These are phyloP conservation scores for Prunus campanulata DNA, from an alignment of 306 rosid species.

Conservation along the genomic window DNA sequence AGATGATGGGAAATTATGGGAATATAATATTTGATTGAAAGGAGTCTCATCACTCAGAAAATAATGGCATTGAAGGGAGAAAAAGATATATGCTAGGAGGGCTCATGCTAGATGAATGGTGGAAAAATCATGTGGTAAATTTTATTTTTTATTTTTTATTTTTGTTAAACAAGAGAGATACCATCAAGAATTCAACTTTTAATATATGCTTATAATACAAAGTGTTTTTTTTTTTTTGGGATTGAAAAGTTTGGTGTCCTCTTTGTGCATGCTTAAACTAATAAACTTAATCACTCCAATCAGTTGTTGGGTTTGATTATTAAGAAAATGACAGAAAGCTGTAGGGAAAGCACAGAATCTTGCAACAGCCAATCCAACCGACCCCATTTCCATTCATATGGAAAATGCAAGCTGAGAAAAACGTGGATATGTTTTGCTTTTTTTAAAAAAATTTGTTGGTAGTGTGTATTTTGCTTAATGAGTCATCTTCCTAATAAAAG, in stretches of 20 bases:
- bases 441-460: no score
- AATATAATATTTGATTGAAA: conserved; percentile 18
- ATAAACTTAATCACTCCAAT: neutral
- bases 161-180: no score
- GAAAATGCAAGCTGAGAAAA: neutral
- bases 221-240: neutral
- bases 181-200: no score
- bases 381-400: neutral
- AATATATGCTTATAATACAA: neutral
- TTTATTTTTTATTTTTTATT: neutral
- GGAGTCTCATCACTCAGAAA: conserved; percentile 18
- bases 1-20: conserved; percentile 29
- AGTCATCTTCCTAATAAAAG: conserved; percentile 11
- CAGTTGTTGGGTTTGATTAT: neutral
- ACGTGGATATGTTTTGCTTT: no score
- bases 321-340: conserved; percentile 13
- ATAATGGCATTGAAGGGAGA: neutral
- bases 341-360: conserved; percentile 10
- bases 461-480: neutral
- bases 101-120: neutral
- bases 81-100: no score
- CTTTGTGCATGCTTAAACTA: neutral
- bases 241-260: neutral
- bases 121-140: neutral
- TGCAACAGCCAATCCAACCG: neutral